Evolutionary conservation across 208 protist genomes (phyloP), one percentile per base, ranked within the genome.

Genomic region (Leptomonas pyrrhocoris): DNA sequence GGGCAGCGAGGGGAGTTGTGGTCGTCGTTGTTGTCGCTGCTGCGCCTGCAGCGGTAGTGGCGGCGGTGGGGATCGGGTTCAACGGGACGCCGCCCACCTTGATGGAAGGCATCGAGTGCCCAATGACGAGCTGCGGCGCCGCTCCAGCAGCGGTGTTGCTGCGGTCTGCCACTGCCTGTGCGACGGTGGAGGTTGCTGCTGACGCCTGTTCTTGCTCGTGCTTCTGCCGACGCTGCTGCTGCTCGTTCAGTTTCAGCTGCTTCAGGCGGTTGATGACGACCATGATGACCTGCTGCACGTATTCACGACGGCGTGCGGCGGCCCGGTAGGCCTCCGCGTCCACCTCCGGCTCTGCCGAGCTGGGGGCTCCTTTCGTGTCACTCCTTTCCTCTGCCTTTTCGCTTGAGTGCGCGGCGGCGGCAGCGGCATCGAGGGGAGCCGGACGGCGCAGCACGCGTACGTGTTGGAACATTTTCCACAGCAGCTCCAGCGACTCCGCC

Each of bases 271-370:
- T 88, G 28, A 91, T 73, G 27, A 91, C 62, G 11, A 86, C 74
- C 43, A 91, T 66, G 45, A 91, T 77, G 51, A 88, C 68, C 61
- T 91, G 85, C 78, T 88, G 82, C 23, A 77, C 79, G 72, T 88
- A 91, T 65, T 81, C 76, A 38, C 82, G 81, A 15, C 85, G 81
- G 11, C 77, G 70, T 27, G 56, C 19, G 30, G 71, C 71, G 25
- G 64, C 71, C 23, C 71, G 71, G 56, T 76, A 76, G 18, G 71
- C 59, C 19, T 66, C 69, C 15, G 38, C 54, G 23, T 75, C 75
- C 48, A 55, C 23, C 31, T 21, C 54, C 9, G 21, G 23, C 18
- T 43, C 25, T 12, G 36, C 19, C 1, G 46, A 50, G 5, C 6
- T 30, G 3, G 45, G 31, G 28, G 57, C 31, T 15, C 51, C 46